These are phyloP conservation scores for Globisporangium recalcitrans DNA, from an alignment of 352 stramenopile species.

Conservation along the genomic window DNA sequence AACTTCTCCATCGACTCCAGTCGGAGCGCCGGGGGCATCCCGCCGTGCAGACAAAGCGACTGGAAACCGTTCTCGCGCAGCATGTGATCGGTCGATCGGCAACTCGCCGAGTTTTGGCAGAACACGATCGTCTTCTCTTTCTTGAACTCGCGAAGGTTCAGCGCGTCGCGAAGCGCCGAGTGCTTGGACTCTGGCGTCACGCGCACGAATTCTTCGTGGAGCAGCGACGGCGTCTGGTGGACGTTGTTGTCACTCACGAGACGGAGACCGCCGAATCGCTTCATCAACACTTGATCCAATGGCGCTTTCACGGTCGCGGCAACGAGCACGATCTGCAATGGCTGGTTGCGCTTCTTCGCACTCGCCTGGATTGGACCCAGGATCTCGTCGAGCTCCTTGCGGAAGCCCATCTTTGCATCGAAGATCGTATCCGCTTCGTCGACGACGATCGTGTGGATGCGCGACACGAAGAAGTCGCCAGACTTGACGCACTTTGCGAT, in stretches of 20 bases:
- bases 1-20: constrained; percentile 61
- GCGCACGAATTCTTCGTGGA: constrained; percentile 68
- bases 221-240: constrained; percentile 55
- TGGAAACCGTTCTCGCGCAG: constrained; percentile 69
- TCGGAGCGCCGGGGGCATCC: constrained; percentile 56
- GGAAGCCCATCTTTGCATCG: constrained; percentile 81
- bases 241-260: constrained; percentile 63
- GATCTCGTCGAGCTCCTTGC: constrained; percentile 64
- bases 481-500: constrained; percentile 69
- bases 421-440: constrained; percentile 82
- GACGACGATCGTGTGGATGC: constrained; percentile 56
- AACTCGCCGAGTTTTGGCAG: constrained; percentile 66
- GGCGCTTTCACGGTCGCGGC: constrained; percentile 66
- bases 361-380: constrained; percentile 60
- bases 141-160: constrained; percentile 36
- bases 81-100: constrained; percentile 78
- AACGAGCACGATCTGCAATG: constrained; percentile 66
- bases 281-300: constrained; percentile 68
- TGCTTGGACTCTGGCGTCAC: constrained; percentile 61
- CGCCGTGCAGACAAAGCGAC: constrained; percentile 65
- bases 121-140: constrained; percentile 69
- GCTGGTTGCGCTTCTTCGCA: constrained; percentile 42
- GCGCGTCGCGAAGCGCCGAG: constrained; percentile 51
- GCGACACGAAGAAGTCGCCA: constrained; percentile 74
- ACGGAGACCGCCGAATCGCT: constrained; percentile 55